Base-by-base conservation (phyloP, 345 rosid genomes). In the Eucalyptus urophylla region DNA sequence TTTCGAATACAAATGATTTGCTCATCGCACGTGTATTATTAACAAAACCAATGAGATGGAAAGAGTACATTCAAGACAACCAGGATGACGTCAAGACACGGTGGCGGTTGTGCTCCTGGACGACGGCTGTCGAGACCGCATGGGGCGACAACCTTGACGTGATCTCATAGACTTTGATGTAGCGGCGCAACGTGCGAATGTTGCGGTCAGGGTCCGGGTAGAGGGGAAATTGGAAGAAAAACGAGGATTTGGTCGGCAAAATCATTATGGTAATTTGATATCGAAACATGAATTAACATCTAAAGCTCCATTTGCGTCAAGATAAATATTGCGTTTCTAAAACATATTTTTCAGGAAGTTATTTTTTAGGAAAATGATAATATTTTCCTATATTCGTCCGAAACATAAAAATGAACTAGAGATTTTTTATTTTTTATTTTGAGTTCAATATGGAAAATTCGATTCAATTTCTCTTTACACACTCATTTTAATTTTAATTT, bases 221-320 rank as follows among this genome's bases (percentile, higher is more conserved):
- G 40, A 5, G 6, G 37, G 5, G 24, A 72, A 33, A 33, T 19
- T 72, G 1, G 81, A 72, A 72, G 44, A 72, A 37, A 72, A 19
- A 8, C 11, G 45, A 33, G 2, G 7, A 72, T 72, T 37, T 10
- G 0, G 25, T 37, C 11, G 6, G 81, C 6, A 37, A 72, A 37
- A 72, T 37, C 25, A 19, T 5, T 0, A 19, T 3, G 14, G 11
- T 19, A 72, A 72, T 9, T 33, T 37, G 14, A 33, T 0, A 60
- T 60, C 67, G 1, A 53, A 22, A 19, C 4, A 3, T 17, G 4
- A 53, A 53, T 53, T 53, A 53, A 53, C 19, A 53, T 53, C 9
- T 7, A 17, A 53, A 0, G 56, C 0, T 53, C 0, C 0, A 7
- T 53, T 53, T 0, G 10, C 1, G 58, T 53, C 1, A 0, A 0